phyloP scores from a whole-genome alignment of 1,139 yeast species.

The Suhomyces terraborum region DNA sequence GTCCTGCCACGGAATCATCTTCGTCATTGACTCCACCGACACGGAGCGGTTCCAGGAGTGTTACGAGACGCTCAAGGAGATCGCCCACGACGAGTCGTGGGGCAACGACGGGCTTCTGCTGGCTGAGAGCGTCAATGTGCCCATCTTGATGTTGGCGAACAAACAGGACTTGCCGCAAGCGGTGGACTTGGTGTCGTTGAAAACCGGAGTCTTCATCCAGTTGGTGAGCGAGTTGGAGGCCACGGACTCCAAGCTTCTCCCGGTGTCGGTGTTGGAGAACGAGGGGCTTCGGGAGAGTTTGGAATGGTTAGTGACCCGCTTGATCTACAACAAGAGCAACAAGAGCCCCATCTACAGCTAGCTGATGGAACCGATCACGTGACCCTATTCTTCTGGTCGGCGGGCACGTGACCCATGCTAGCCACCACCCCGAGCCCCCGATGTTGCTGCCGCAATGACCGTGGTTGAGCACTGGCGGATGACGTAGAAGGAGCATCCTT shows the following conservation, averaged over 20 bases:
- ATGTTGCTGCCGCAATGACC: conserved; percentile 3
- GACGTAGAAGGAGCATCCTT: conserved; percentile 1
- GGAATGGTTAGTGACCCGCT: conserved; percentile 81
- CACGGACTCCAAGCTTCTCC: conserved; percentile 84
- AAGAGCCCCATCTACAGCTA: conserved; percentile 65
- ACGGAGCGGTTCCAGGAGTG: conserved; percentile 82
- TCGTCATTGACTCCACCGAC: conserved; percentile 90
- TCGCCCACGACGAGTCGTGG: conserved; percentile 49
- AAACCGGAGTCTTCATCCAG: conserved; percentile 76
- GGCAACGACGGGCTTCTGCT: conserved; percentile 12
- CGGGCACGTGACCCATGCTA: neutral
- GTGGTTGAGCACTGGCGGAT: conserved; percentile 5
- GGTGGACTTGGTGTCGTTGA: conserved; percentile 77
- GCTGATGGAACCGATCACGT: neutral
- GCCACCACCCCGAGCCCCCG: too few relatives aligned
- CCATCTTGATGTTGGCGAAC: conserved; percentile 91
- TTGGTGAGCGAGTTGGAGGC: conserved; percentile 84
- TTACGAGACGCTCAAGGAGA: conserved; percentile 54
- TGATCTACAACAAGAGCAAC: conserved; percentile 72
- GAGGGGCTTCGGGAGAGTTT: conserved; percentile 85
- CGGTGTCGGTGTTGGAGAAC: conserved; percentile 85
- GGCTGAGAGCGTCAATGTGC: conserved; percentile 57
- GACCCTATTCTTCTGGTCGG: too few relatives aligned
- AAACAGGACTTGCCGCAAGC: conserved; percentile 83
- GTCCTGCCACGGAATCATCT: conserved; percentile 88